phyloP scores from a whole-genome alignment of 2,329 filamentous ascomycete genomes.

The Beauveria rudraprayagi region DNA sequence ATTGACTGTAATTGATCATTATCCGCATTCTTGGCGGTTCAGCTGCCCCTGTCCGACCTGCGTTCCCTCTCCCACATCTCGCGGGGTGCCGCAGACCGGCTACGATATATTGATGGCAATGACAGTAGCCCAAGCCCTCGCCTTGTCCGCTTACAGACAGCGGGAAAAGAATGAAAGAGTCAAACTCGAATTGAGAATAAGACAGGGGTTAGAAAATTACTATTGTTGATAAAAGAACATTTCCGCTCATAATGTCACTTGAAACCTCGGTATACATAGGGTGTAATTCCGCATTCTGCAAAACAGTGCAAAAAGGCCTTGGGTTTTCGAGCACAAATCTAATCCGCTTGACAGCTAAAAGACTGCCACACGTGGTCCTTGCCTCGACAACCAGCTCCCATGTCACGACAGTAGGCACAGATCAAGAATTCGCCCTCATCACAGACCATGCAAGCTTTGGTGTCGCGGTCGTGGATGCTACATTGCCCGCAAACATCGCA shows the following conservation, averaged over 20 bases:
- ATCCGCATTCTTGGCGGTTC: too few species aligned
- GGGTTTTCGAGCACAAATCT: neutral
- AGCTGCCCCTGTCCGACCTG: too few species aligned
- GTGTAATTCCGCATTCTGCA: too few species aligned
- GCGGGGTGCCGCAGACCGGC: too few species aligned
- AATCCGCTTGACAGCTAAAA: neutral
- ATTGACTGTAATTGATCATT: too few species aligned
- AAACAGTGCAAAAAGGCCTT: too few species aligned
- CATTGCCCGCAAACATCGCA: constrained; percentile 14
- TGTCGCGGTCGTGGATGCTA: neutral
- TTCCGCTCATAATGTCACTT: too few species aligned
- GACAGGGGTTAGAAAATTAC: too few species aligned
- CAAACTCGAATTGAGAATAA: neutral
- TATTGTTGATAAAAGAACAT: too few species aligned
- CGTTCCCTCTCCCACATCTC: too few species aligned
- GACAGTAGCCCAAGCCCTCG: neutral
- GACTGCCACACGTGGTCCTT: neutral
- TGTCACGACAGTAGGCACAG: constrained; percentile 9
- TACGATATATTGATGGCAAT: neutral
- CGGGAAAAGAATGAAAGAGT: neutral
- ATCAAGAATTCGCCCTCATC: constrained; percentile 13
- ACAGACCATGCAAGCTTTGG: constrained; percentile 10
- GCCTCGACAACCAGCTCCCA: neutral
- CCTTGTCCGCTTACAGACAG: neutral
- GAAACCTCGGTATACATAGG: too few species aligned